Evolutionary conservation across 108 stramenopile genomes (phyloP), one percentile per base, ranked within the genome.

Genomic region (Licmophora abbreviata): DNA sequence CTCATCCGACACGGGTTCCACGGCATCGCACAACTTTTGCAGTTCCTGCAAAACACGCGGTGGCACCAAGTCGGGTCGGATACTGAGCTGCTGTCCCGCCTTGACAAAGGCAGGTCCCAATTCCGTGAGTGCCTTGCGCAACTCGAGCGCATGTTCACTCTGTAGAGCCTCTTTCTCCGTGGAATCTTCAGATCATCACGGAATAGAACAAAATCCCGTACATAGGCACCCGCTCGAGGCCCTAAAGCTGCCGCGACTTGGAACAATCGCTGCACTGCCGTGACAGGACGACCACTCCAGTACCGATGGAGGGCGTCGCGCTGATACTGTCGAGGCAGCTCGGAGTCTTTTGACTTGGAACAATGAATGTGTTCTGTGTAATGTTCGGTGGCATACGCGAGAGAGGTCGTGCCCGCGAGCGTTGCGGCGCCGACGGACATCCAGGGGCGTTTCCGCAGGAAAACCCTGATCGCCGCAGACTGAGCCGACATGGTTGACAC

Each of bases 61-160:
- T 18, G 92, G 88, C 7, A 96, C 74, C 21, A 97, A 54, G 71
- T 97, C 96, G 0, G 96, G 95, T 10, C 96, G 76, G 29, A 95
- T 95, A 23, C 53, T 56, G 11, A 43, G 20, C 0, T 77, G 74
- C 54, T 92, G 90, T 27, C 97, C 93, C 2, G 74, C 66, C 63
- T 98, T 98, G 42, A 98, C 68, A 58, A 89, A 98, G 5, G 95
- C 89, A 15, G 97, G 97, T 14, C 97, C 97, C 6, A 97, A 63
- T 34, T 78, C 66, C 11, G 87, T 85, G 41, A 94, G 59, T 8
- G 86, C 76, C 11, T 71, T 35, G 31, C 83, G 49, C 26, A 84
- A 56, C 44, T 68, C 55, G 9, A 15, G 8, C 0, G 85, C 75
- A 24, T 71, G 63, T 17, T 47, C 26, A n/a, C 59, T 44, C 52